Evolutionary conservation across 441 rosid species (phyloP).

Genomic region (Theobroma grandiflorum): DNA sequence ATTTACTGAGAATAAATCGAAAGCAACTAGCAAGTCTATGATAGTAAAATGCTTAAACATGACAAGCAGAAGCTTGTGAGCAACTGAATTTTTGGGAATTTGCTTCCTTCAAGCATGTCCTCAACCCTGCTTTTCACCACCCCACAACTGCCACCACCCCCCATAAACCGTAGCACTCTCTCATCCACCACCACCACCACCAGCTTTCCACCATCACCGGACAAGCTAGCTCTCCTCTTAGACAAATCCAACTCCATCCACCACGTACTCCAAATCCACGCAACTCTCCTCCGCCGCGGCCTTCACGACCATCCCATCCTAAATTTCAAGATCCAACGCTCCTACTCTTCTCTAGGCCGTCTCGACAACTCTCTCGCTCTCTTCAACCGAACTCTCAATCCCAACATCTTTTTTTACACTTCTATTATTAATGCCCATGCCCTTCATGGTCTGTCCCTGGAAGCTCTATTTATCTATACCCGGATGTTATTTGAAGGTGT

Average conservation of each 20-base stretch:
- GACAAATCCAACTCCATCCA: conserved; percentile 48
- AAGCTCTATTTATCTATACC: conserved; percentile 48
- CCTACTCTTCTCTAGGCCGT: conserved; percentile 57
- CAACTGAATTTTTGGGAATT: background rate
- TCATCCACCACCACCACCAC: conserved; percentile 13
- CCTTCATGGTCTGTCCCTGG: conserved; percentile 40
- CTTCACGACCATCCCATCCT: conserved; percentile 53
- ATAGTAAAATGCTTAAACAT: background rate
- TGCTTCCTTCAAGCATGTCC: conserved; percentile 35
- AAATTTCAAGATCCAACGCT: conserved; percentile 69
- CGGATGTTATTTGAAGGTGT: conserved; percentile 49
- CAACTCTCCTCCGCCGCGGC: conserved; percentile 61
- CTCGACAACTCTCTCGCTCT: conserved; percentile 50
- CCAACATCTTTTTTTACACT: conserved; percentile 55
- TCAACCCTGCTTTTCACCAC: conserved; percentile 26
- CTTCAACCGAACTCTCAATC: conserved; percentile 48
- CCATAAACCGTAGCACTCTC: conserved; percentile 12
- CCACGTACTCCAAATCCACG: conserved; percentile 60
- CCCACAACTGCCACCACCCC: conserved; percentile 32
- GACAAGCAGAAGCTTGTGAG: background rate
- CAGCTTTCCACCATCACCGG: conserved; percentile 34
- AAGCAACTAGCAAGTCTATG: too few relatives aligned
- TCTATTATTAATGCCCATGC: conserved; percentile 56
- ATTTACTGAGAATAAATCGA: too few relatives aligned
- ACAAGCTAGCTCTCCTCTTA: conserved; percentile 48